Conservation (phyloP, 2,329 filamentous ascomycete genomes). For the Fusarium anguioides region DNA sequence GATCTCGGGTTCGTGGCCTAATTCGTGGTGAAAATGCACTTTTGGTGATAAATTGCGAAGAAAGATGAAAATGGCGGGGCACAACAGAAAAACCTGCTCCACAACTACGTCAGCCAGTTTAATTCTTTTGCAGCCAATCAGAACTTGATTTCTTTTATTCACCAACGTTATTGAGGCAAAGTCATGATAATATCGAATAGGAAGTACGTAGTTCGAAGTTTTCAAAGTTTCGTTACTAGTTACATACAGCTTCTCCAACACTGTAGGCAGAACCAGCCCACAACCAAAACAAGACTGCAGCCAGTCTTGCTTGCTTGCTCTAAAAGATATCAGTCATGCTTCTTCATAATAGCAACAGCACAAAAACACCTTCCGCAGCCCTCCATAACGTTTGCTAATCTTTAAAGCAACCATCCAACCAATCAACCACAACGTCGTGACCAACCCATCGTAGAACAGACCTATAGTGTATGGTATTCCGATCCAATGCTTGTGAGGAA, state of each 20-base stretch:
- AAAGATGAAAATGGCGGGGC: conserved; percentile 51
- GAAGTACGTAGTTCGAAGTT: not conserved
- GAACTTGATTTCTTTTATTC: not conserved
- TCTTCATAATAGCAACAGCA: conserved; percentile 23
- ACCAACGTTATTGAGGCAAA: no score
- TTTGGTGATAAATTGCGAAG: conserved; percentile 42
- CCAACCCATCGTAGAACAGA: conserved; percentile 17
- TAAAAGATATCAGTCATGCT: conserved; percentile 24
- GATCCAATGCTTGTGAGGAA: conserved; percentile 35
- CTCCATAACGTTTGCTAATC: conserved; percentile 15
- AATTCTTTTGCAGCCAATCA: conserved; percentile 25
- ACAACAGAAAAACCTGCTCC: conserved; percentile 47
- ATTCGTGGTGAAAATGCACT: no score
- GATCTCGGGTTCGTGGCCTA: conserved; percentile 33
- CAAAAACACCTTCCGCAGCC: conserved; percentile 13
- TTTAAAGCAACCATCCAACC: conserved; percentile 39
- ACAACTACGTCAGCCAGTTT: conserved; percentile 46
- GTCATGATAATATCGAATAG: not conserved
- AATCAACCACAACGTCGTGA: conserved; percentile 21
- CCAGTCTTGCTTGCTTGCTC: conserved; percentile 8
- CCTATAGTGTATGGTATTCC: conserved; percentile 29
- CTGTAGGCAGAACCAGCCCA: not conserved
- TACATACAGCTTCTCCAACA: conserved; percentile 20
- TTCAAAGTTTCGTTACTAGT: conserved; percentile 29
- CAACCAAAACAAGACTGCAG: conserved; percentile 6